Evolutionary conservation across 345 rosid genomes (phyloP), one percentile per base, ranked within the genome.

Genomic region (Arabidopsis suecica): DNA sequence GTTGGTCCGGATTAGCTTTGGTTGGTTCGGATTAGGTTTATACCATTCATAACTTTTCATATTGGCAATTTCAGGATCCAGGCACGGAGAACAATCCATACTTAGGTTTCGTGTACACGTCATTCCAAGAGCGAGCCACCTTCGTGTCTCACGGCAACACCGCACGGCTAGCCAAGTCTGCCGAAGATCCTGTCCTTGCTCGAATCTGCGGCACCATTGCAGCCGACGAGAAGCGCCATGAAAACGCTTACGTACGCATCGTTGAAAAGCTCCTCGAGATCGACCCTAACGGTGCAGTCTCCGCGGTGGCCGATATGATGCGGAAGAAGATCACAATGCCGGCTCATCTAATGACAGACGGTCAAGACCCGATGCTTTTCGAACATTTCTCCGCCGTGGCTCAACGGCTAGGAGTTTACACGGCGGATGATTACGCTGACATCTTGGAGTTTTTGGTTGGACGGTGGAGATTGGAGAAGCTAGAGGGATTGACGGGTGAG

Each of bases 111-210:
- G 89, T 88, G 5, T 90, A 90, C 87, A 90, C 96, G n/a, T 90
- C 96, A 7, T 90, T 88, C 83, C 96, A 90, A 65, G 93, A 90
- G 80, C 84, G 93, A 73, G 96, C 96, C 66, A 88, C 96, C 14
- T 88, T 88, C 82, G 77, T 90, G 8, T 90, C 93, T 20, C 96
- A 90, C 68, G 96, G 91, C 42, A 90, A 90, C 87, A 90, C 90
- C 16, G 96, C 96, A 20, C 74, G 88, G 25, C 53, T 88, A 5
- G 90, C 93, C 16, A 88, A 85, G 56, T 73, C 74, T 10, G 80
- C 84, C 1, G 91, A 91, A 13, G 93, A 90, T 72, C 84, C 80
- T 0, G 78, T 83, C 60, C 85, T 90, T 0, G 89, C 93, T 6
- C 82, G 83, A 57, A 88, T 90, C 5, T 90, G 93, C 47, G 90